Conservation (phyloP, 1,284 basidiomycete species). For the Malassezia brasiliensis region DNA sequence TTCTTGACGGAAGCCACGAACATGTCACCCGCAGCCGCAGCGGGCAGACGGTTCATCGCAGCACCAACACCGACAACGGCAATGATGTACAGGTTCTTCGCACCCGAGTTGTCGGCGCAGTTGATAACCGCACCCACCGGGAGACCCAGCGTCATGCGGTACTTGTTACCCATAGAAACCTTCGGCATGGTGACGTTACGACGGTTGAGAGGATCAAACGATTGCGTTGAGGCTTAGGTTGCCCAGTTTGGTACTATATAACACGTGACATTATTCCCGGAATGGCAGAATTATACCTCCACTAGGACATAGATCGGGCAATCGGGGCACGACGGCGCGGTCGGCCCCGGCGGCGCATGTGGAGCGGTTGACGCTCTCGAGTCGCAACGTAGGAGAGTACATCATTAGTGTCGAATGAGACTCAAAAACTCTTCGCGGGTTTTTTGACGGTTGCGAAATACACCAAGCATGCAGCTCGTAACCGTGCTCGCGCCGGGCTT, state of each 20-base stretch:
- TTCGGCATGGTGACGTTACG: conserved; percentile 36
- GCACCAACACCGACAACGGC: conserved; percentile 88
- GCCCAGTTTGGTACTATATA: conserved; percentile 14
- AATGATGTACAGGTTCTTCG: conserved; percentile 86
- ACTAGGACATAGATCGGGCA: neutral
- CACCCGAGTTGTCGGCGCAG: conserved; percentile 99
- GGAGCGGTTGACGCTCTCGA: conserved; percentile 4
- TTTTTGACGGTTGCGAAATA: conserved; percentile 92
- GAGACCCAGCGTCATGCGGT: conserved; percentile 66
- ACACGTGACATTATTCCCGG: conserved; percentile 11
- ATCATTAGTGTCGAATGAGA: conserved; percentile 32
- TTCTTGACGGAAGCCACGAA: conserved; percentile 99
- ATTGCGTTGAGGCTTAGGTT: neutral
- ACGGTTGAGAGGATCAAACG: conserved; percentile 5
- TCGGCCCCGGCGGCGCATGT: neutral
- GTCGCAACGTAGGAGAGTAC: neutral
- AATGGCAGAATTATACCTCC: neutral
- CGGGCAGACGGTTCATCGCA: conserved; percentile 91
- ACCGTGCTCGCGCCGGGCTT: conserved; percentile 92
- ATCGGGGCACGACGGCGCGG: neutral
- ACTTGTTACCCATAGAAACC: conserved; percentile 74
- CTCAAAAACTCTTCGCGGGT: conserved; percentile 72
- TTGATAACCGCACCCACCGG: conserved; percentile 98
- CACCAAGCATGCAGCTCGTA: conserved; percentile 98
- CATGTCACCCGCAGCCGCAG: conserved; percentile 97